Conservation (phyloP, 805 yeast species). For the Hermanozyma aechmeae region DNA sequence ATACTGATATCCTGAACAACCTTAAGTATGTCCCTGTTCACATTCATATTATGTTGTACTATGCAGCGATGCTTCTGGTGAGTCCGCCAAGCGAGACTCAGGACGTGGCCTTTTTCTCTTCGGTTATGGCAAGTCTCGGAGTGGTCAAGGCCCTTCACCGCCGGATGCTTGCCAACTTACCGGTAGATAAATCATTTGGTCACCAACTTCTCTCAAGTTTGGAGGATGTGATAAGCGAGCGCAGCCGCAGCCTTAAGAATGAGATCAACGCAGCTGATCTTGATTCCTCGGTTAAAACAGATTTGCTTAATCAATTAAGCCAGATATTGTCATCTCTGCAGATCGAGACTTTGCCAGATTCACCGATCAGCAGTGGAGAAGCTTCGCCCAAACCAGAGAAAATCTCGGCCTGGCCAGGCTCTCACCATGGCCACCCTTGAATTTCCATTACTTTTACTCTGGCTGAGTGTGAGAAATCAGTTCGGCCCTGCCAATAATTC, state of each 20-base stretch:
- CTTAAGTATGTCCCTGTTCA: constrained; percentile 63
- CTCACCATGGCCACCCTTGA: constrained; percentile 56
- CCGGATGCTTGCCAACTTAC: constrained; percentile 34
- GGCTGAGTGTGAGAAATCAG: too few species aligned
- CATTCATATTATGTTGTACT: constrained; percentile 61
- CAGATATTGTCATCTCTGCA: constrained; percentile 10
- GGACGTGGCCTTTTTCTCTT: constrained; percentile 14
- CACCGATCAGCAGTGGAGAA: constrained; percentile 16
- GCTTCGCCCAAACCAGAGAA: constrained; percentile 27
- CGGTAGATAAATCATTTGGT: constrained; percentile 47
- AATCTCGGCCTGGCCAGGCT: constrained; percentile 57
- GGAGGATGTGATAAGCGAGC: constrained; percentile 23
- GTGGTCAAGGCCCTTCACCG: constrained; percentile 35
- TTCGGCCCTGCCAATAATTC: too few species aligned
- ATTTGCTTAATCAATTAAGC: constrained; percentile 4
- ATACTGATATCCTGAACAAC: constrained; percentile 46
- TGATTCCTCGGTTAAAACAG: constrained; percentile 11
- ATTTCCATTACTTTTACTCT: too few species aligned
- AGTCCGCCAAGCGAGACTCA: constrained; percentile 28
- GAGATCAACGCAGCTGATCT: constrained; percentile 9
- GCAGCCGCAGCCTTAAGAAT: constrained; percentile 9
- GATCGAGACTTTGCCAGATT: too few species aligned
- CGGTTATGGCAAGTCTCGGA: constrained; percentile 27
- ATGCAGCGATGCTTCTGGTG: constrained; percentile 49
- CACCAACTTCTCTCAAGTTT: constrained; percentile 27